phyloP scores from a whole-genome alignment of 2,329 filamentous ascomycete species.

The Fusarium sulawesiense region DNA sequence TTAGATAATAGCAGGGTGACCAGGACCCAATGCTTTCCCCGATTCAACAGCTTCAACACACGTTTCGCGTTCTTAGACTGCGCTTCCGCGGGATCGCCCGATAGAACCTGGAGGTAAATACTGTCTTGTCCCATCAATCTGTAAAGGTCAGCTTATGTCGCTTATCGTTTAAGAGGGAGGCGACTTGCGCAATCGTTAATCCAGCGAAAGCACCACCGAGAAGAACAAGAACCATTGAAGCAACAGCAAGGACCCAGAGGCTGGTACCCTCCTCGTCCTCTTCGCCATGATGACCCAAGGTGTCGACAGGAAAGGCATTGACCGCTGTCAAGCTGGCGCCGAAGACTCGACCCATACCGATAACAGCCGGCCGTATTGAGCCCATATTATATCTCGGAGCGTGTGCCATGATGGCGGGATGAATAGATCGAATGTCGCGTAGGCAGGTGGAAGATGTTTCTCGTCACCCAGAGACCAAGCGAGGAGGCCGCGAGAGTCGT shows the following conservation, averaged over 20 bases:
- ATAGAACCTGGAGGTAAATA: conserved; percentile 95
- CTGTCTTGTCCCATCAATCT: conserved; percentile 82
- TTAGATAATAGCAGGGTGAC: conserved; percentile 95
- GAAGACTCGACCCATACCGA: conserved; percentile 64
- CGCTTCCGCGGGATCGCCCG: conserved; percentile 83
- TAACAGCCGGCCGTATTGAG: conserved; percentile 59
- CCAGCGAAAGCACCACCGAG: conserved; percentile 94
- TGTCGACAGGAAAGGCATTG: conserved; percentile 59
- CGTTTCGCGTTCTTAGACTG: conserved; percentile 87
- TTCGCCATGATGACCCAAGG: conserved; percentile 55
- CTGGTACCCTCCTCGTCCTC: conserved; percentile 69
- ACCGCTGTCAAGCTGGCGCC: conserved; percentile 62
- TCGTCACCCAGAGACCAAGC: conserved; percentile 8
- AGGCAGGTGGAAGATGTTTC: not conserved
- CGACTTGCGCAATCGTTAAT: conserved; percentile 82
- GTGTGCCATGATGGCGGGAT: conserved; percentile 43
- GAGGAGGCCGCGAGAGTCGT: conserved; percentile 7
- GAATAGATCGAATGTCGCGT: not conserved
- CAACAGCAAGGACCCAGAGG: conserved; percentile 83
- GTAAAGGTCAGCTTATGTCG: conserved; percentile 34
- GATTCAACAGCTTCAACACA: conserved; percentile 82
- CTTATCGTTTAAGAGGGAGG: conserved; percentile 28
- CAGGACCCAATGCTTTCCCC: conserved; percentile 97
- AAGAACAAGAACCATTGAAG: conserved; percentile 84
- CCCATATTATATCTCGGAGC: conserved; percentile 54